These are phyloP conservation scores for Phialemonium atrogriseum DNA, from an alignment of 2,329 filamentous ascomycete species.

Conservation along the genomic window DNA sequence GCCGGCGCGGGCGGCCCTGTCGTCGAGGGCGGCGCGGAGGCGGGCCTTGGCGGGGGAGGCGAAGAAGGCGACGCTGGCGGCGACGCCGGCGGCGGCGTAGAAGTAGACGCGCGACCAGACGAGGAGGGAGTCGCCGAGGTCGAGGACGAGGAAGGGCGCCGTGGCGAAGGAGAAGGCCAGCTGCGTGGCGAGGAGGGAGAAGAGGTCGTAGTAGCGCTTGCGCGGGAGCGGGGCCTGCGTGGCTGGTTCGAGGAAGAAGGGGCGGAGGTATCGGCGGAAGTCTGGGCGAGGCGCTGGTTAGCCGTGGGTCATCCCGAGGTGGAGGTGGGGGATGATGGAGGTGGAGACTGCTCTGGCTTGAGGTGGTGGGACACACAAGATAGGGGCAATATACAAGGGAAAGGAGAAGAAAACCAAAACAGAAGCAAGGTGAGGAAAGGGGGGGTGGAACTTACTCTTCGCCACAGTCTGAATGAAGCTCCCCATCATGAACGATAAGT, in stretches of 20 bases:
- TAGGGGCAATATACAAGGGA: background rate
- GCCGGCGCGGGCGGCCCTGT: constrained; percentile 40
- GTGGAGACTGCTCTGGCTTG: no score
- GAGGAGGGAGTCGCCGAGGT: constrained; percentile 58
- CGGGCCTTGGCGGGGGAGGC: constrained; percentile 63
- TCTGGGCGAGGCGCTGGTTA: constrained; percentile 42
- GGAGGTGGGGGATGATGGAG: no score
- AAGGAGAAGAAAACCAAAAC: background rate
- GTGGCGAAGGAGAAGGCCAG: constrained; percentile 63
- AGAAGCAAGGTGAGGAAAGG: background rate
- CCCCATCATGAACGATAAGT: constrained; percentile 80
- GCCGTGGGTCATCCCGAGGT: constrained; percentile 10
- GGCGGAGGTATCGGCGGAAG: constrained; percentile 79
- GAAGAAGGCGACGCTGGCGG: constrained; percentile 64
- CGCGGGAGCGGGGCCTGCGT: constrained; percentile 57
- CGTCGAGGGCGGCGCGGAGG: constrained; percentile 50
- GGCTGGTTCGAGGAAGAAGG: constrained; percentile 81
- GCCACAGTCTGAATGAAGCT: constrained; percentile 88
- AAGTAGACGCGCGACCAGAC: constrained; percentile 87
- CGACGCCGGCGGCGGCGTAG: constrained; percentile 66
- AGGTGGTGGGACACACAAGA: constrained; percentile 10
- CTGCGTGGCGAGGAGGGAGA: constrained; percentile 22
- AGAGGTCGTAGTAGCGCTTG: constrained; percentile 80
- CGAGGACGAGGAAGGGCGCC: constrained; percentile 77
- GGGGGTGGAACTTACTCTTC: constrained; percentile 64